phyloP scores from a whole-genome alignment of 495 filamentous ascomycete species.

The Podospora fimiseda region DNA sequence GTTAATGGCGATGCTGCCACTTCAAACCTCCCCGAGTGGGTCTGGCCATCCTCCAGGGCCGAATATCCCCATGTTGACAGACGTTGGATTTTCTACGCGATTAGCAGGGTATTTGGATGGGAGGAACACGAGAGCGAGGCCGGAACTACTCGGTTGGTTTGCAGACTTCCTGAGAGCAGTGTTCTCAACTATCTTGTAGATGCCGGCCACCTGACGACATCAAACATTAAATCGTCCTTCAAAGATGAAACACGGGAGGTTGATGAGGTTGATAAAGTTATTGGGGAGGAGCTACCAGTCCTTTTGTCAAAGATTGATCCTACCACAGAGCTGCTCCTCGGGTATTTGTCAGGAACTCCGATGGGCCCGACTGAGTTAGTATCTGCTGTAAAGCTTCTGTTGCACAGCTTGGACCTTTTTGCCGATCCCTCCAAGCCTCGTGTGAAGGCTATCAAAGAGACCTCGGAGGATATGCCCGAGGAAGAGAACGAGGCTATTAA shows the following conservation, averaged over 20 bases:
- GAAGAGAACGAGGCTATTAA: constrained; percentile 34
- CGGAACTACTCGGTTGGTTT: constrained; percentile 34
- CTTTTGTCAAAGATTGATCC: constrained; percentile 55
- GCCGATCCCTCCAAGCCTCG: constrained; percentile 31
- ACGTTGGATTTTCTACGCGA: constrained; percentile 47
- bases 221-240: constrained; percentile 57
- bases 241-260: constrained; percentile 39
- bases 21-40: constrained; percentile 25
- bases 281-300: constrained; percentile 53
- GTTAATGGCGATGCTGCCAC: constrained; percentile 4
- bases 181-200: constrained; percentile 56
- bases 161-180: constrained; percentile 46
- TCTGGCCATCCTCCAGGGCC: constrained; percentile 32
- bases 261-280: constrained; percentile 31
- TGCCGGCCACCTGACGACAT: constrained; percentile 54
- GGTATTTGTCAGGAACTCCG: constrained; percentile 46
- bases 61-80: constrained; percentile 43
- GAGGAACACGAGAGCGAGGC: constrained; percentile 23
- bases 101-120: constrained; percentile 45
- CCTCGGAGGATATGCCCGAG: constrained; percentile 17
- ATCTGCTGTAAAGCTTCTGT: constrained; percentile 39
- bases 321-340: constrained; percentile 52
- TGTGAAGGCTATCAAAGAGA: constrained; percentile 16
- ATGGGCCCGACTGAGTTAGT: constrained; percentile 43
- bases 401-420: constrained; percentile 46